A percentile compares a stretch with the other conserved stretches of the same genome.
phyloP scores from a whole-genome alignment of 2,329 filamentous ascomycete genomes.

The Cercospora zeina region DNA sequence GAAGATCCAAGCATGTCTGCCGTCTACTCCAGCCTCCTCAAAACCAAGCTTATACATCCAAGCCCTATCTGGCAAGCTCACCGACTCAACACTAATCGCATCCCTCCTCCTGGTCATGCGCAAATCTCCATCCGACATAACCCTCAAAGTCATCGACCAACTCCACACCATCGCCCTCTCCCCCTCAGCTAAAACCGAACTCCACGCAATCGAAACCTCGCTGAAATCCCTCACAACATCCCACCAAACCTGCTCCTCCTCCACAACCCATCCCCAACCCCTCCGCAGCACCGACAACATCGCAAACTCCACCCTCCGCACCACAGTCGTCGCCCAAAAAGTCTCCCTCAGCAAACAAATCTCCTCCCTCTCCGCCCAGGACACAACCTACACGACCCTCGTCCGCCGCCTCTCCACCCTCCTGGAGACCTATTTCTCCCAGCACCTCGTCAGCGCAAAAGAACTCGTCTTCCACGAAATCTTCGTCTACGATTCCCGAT shows the following conservation, averaged over 20 bases:
- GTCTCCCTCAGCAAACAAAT: constrained; percentile 77
- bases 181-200: not conserved
- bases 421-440: constrained; percentile 52
- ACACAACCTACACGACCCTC: constrained; percentile 67
- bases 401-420: constrained; percentile 59
- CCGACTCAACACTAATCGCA: constrained; percentile 53
- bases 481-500: constrained; percentile 72
- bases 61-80: constrained; percentile 59
- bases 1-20: constrained; percentile 43
- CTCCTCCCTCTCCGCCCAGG: constrained; percentile 67
- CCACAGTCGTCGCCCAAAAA: constrained; percentile 77
- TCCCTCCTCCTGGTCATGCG: constrained; percentile 60
- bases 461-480: constrained; percentile 66
- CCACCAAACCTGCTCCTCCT: constrained; percentile 9
- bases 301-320: constrained; percentile 67
- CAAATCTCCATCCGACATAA: constrained; percentile 58
- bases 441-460: constrained; percentile 52
- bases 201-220: constrained; percentile 21
- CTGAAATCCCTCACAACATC: constrained; percentile 32
- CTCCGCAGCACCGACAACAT: constrained; percentile 75
- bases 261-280: constrained; percentile 30
- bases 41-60: constrained; percentile 60
- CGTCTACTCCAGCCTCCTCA: constrained; percentile 41
- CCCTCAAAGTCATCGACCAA: constrained; percentile 46
- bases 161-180: constrained; percentile 16